Percentiles rank a stretch among this genome's conserved stretches.
Evolutionary conservation across 768 basidiomycete genomes (phyloP).

Genomic region (Gelatoporia subvermispora): DNA sequence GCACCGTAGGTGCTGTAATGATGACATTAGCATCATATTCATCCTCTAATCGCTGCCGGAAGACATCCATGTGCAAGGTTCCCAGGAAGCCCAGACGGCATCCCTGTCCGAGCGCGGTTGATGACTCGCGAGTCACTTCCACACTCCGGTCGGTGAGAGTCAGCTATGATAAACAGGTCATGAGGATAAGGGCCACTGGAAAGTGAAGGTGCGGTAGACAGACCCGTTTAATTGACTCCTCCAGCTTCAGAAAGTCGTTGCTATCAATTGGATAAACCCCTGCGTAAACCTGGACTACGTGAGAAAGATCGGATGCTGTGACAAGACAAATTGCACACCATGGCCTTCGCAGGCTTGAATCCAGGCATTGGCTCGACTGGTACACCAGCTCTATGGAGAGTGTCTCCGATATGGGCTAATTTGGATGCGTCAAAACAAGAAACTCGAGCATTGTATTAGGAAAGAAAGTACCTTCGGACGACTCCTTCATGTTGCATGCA

Average conservation of each 20-base stretch:
- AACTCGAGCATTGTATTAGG: background rate
- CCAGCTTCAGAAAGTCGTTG: conserved; percentile 87
- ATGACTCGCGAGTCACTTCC: conserved; percentile 86
- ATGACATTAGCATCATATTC: conserved; percentile 95
- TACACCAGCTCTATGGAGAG: conserved; percentile 71
- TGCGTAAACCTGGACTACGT: conserved; percentile 69
- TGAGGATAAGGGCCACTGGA: conserved; percentile 1
- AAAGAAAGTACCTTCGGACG: conserved; percentile 66
- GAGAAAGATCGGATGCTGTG: background rate
- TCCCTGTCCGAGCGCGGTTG: conserved; percentile 91
- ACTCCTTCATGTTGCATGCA: conserved; percentile 98
- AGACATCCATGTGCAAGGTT: conserved; percentile 94
- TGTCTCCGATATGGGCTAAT: conserved; percentile 91
- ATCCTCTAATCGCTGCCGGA: conserved; percentile 93
- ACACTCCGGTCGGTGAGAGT: conserved; percentile 87
- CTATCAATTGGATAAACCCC: conserved; percentile 93
- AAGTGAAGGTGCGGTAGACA: conserved; percentile 16
- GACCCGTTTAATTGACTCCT: conserved; percentile 92
- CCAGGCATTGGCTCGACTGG: conserved; percentile 81
- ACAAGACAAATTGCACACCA: conserved; percentile 51
- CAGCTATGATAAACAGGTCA: conserved; percentile 40
- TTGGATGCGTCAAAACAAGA: background rate
- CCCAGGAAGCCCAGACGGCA: conserved; percentile 94
- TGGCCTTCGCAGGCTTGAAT: conserved; percentile 89
- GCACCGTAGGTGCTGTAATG: conserved; percentile 93